Percentiles rank a stretch among this genome's conserved stretches.
Conservation (phyloP, 2,329 filamentous ascomycete genomes). For the Meredithiella fracta region DNA sequence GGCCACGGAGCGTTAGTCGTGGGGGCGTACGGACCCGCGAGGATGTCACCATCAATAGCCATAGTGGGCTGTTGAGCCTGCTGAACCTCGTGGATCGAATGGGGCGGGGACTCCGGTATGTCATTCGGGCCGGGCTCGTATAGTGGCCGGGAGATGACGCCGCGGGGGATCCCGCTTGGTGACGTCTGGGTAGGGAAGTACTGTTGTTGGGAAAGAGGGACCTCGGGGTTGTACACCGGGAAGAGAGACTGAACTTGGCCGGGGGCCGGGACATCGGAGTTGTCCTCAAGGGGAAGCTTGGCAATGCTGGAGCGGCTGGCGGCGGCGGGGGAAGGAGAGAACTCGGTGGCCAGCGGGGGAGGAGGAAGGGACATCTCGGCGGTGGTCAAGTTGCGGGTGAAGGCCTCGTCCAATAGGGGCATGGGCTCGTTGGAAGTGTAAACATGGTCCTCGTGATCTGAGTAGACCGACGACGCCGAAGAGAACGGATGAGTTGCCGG, state of each 20-base stretch:
- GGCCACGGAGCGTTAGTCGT: constrained; percentile 15
- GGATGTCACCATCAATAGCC: background rate
- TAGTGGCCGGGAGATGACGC: constrained; percentile 48
- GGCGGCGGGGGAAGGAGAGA: constrained; percentile 2
- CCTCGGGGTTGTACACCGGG: constrained; percentile 51
- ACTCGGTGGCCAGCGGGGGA: constrained; percentile 2
- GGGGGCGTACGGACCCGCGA: background rate
- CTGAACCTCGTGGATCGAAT: background rate
- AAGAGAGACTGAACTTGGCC: constrained; percentile 53
- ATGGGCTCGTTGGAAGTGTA: constrained; percentile 3
- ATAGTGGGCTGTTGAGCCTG: background rate
- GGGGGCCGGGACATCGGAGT: constrained; percentile 11
- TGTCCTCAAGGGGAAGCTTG: constrained; percentile 29
- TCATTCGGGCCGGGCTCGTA: constrained; percentile 29
- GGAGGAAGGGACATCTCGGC: background rate
- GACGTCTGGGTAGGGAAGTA: constrained; percentile 54
- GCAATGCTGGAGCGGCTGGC: constrained; percentile 39
- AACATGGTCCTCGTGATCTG: background rate
- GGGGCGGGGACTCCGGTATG: background rate
- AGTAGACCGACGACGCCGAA: constrained; percentile 2
- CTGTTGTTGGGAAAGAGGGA: constrained; percentile 49
- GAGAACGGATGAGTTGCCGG: constrained; percentile 4
- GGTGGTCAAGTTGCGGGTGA: background rate
- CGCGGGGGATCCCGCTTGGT: constrained; percentile 45
- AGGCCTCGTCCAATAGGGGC: background rate